These are phyloP conservation scores for Epichloe gansuensis DNA, from an alignment of 2,329 filamentous ascomycete species.

Conservation along the genomic window DNA sequence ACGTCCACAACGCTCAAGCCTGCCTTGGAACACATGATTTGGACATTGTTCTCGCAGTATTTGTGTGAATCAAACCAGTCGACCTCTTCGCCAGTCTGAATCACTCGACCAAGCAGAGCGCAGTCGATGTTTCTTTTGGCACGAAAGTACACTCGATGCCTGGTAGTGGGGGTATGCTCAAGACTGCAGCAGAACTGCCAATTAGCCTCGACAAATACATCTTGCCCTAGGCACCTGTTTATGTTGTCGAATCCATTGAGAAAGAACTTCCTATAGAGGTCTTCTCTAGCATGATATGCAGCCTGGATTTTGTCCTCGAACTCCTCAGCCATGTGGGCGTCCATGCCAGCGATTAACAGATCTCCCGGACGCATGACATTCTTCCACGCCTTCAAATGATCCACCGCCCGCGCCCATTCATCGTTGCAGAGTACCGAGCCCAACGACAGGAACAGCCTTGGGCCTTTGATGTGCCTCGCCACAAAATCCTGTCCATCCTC, in stretches of 20 bases:
- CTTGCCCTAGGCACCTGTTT: slow-evolving; percentile 22
- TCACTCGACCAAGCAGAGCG: slow-evolving; percentile 12
- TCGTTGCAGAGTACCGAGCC: slow-evolving; percentile 32
- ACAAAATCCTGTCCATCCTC: slow-evolving; percentile 22
- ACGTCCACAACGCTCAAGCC: slow-evolving; percentile 23
- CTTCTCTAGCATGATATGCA: slow-evolving; percentile 26
- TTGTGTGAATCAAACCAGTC: slow-evolving; percentile 34
- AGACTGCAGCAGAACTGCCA: slow-evolving; percentile 27
- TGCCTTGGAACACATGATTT: slow-evolving; percentile 27
- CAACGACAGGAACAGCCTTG: slow-evolving; percentile 27
- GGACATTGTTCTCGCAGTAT: slow-evolving; percentile 24
- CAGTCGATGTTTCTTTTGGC: slow-evolving; percentile 23
- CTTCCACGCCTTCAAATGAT: slow-evolving; percentile 25
- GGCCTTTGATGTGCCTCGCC: slow-evolving; percentile 15
- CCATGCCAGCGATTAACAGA: slow-evolving; percentile 28
- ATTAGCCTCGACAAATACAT: slow-evolving; percentile 24
- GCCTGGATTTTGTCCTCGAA: slow-evolving; percentile 27
- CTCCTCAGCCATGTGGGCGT: slow-evolving; percentile 22
- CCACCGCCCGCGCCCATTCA: slow-evolving; percentile 22
- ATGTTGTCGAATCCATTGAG: slow-evolving; percentile 26
- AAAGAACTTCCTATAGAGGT: slow-evolving; percentile 26
- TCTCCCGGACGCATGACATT: slow-evolving; percentile 22
- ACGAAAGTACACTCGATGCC: slow-evolving; percentile 28
- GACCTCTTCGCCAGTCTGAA: slow-evolving; percentile 22
- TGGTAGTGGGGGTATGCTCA: slow-evolving; percentile 23